Conservation (phyloP, 2,329 filamentous ascomycete species). For the Parafenestella ontariensis region DNA sequence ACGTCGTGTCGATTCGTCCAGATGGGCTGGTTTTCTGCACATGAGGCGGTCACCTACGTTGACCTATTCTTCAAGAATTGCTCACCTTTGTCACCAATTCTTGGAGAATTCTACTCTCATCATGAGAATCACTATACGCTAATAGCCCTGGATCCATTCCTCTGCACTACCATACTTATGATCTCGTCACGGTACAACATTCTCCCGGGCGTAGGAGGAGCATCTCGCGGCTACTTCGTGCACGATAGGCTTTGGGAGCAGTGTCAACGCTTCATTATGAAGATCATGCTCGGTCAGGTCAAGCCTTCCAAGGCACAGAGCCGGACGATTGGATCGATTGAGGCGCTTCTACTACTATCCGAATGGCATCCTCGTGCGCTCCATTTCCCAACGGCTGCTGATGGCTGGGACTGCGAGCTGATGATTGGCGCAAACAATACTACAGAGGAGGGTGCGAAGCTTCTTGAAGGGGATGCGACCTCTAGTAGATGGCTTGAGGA, state of each 20-base stretch:
- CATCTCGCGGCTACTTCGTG: slow-evolving; percentile 60
- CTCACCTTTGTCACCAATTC: slow-evolving; percentile 59
- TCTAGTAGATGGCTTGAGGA: slow-evolving; percentile 60
- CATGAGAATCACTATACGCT: slow-evolving; percentile 58
- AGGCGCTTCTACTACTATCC: slow-evolving; percentile 61
- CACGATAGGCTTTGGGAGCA: slow-evolving; percentile 63
- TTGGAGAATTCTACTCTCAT: slow-evolving; percentile 58
- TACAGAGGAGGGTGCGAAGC: slow-evolving; percentile 42
- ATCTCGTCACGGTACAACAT: slow-evolving; percentile 61
- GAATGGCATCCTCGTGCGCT: slow-evolving; percentile 65
- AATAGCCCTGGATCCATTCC: slow-evolving; percentile 59
- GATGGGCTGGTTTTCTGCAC: slow-evolving; percentile 64
- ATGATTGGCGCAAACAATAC: slow-evolving; percentile 53
- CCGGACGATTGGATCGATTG: slow-evolving; percentile 61
- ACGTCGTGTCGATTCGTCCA: slow-evolving; percentile 60
- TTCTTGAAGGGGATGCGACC: slow-evolving; percentile 45
- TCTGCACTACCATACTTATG: slow-evolving; percentile 62
- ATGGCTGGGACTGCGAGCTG: slow-evolving; percentile 64
- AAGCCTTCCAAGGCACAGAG: slow-evolving; percentile 58
- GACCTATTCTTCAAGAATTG: slow-evolving; percentile 62
- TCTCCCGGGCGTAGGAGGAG: slow-evolving; percentile 47
- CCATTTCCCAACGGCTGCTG: slow-evolving; percentile 60
- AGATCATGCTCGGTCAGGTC: slow-evolving; percentile 62
- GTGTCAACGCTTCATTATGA: slow-evolving; percentile 61
- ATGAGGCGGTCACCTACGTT: slow-evolving; percentile 61